These are phyloP conservation scores for Vigna nakashimae DNA, from an alignment of 306 rosid genomes.

Conservation along the genomic window DNA sequence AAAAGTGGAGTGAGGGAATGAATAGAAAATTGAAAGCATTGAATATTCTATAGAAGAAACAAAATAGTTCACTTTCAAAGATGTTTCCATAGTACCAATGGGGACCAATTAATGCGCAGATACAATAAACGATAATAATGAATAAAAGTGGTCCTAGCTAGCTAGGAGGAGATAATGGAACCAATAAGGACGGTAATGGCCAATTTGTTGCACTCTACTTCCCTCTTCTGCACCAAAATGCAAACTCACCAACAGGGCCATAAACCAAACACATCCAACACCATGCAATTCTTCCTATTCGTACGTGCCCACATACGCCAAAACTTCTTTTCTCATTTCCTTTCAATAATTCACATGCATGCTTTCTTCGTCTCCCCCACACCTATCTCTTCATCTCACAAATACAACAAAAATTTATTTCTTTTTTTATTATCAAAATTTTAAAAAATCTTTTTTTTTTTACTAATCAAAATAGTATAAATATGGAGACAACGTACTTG, in stretches of 20 bases:
- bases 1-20: too few species aligned
- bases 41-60: conserved; percentile 19
- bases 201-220: conserved; percentile 43
- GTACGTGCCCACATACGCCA: conserved; percentile 49
- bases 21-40: not conserved
- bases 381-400: too few species aligned
- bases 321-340: conserved; percentile 48
- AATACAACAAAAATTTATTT: too few species aligned
- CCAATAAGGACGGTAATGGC: not conserved
- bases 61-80: not conserved
- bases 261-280: too few species aligned
- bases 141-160: conserved; percentile 41
- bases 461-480: not conserved
- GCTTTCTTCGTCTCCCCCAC: not conserved
- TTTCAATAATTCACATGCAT: conserved; percentile 57
- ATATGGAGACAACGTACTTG: not conserved
- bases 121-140: conserved; percentile 5
- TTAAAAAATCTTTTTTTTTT: too few species aligned
- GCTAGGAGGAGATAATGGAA: conserved; percentile 10
- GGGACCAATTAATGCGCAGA: conserved; percentile 38
- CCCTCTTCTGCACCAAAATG: conserved; percentile 24
- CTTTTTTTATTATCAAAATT: too few species aligned
- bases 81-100: conserved; percentile 19
- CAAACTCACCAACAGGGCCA: not conserved
- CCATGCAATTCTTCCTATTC: conserved; percentile 48